Conservation (phyloP, 441 rosid genomes). For the Pelargonium fulgidum region DNA sequence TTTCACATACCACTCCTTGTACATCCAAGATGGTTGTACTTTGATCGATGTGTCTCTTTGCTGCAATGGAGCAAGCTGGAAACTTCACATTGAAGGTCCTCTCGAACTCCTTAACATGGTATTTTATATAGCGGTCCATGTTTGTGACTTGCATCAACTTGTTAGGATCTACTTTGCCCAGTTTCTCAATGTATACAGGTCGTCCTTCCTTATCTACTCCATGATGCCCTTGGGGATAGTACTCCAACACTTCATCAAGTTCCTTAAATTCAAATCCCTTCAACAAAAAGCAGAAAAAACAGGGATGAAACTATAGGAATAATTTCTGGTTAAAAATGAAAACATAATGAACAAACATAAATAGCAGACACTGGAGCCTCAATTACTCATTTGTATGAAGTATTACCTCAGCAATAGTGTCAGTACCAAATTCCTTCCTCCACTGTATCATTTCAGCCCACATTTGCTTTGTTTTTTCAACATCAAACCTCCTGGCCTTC, state of each 20-base stretch:
- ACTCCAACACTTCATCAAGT: constrained; percentile 44
- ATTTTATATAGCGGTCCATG: constrained; percentile 71
- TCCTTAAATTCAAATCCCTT: constrained; percentile 74
- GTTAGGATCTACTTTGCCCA: constrained; percentile 67
- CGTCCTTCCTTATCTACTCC: constrained; percentile 85
- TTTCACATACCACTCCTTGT: constrained; percentile 78
- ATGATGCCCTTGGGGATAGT: constrained; percentile 86
- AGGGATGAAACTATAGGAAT: constrained; percentile 5
- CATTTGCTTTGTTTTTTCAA: constrained; percentile 79
- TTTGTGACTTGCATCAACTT: constrained; percentile 83
- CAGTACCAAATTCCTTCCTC: constrained; percentile 81
- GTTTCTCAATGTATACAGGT: constrained; percentile 73
- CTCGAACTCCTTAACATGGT: constrained; percentile 83
- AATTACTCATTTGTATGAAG: not conserved
- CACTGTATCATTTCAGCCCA: constrained; percentile 78
- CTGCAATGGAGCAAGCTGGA: constrained; percentile 74
- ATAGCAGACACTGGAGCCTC: constrained; percentile 2
- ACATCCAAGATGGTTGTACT: constrained; percentile 90
- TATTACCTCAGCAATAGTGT: constrained; percentile 55
- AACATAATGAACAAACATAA: constrained; percentile 3
- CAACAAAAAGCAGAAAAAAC: constrained; percentile 11
- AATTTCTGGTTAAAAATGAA: not conserved
- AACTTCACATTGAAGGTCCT: constrained; percentile 62
- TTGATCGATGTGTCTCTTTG: constrained; percentile 77
- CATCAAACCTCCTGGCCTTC: constrained; percentile 79